Conservation (phyloP, 495 filamentous ascomycete species). For the Aspergillus affinis region DNA sequence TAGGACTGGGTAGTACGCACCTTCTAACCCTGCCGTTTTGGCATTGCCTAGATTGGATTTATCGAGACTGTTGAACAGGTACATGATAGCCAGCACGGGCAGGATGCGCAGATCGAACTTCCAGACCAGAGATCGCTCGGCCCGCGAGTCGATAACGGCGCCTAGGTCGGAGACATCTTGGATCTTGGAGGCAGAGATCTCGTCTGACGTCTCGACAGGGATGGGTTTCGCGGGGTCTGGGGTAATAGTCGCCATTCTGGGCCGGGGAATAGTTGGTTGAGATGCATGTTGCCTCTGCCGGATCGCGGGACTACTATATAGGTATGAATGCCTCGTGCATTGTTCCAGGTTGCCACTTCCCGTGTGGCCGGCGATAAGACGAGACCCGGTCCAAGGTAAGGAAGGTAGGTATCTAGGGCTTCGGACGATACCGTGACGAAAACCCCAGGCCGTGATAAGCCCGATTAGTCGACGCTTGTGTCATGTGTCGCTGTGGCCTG, state of each 20-base stretch:
- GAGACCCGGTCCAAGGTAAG: too few species aligned
- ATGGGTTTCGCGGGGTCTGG: not conserved
- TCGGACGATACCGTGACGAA: not conserved
- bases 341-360: too few species aligned
- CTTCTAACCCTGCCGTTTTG: constrained; percentile 54
- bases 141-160: constrained; percentile 15
- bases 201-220: not conserved
- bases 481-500: too few species aligned
- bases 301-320: not conserved
- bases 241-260: not conserved
- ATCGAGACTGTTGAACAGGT: constrained; percentile 56
- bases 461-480: not conserved
- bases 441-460: not conserved
- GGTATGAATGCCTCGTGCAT: not conserved
- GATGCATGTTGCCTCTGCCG: not conserved
- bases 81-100: constrained; percentile 58
- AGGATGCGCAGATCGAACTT: constrained; percentile 57
- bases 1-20: constrained; percentile 14
- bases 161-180: constrained; percentile 6
- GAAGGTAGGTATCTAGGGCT: not conserved
- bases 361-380: not conserved
- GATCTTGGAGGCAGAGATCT: not conserved
- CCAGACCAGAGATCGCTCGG: constrained; percentile 53
- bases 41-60: constrained; percentile 63
- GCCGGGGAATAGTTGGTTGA: not conserved